Base-by-base conservation (phyloP, 2,329 filamentous ascomycete species). In the Chalaropsis thielavioides region DNA sequence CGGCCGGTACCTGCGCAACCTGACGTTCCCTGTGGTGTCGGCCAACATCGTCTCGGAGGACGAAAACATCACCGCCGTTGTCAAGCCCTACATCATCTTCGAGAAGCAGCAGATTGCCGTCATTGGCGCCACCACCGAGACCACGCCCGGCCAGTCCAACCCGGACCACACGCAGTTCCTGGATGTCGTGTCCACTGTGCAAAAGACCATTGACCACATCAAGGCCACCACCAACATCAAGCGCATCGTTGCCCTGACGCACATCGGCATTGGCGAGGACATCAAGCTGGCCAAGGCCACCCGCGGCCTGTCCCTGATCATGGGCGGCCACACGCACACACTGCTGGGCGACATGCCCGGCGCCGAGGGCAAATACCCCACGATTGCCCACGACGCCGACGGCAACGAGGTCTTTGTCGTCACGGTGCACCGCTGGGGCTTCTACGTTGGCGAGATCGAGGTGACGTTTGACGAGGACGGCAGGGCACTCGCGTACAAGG, bases 341-440 rank as follows among this genome's bases (percentile, higher is more conserved):
- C 80, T 81, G 0, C 77, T 88, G 1, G 84, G 84, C 62, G 76
- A 82, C 70, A 81, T 84, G 75, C 72, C 77, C n/a, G 78, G 76
- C 27, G 80, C 83, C 15, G 76, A 78, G 69, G 84, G 84, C 41
- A 76, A 80, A 8, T 87, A 87, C 70, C 85, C 85, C 1, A 87
- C 84, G 15, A 82, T 87, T 62, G 78, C 79, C 63, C 73, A 80
- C 35, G 85, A 87, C 71, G 73, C 77, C 68, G 80, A 83, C 61
- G 84, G 83, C 56, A 81, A 87, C 41, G 85, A 87, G 69, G 84
- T 87, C 61, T 87, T 87, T 70, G 79, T 87, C 69, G 84, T 88
- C 19, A 86, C 83, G 7, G 81, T 84, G 1, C 87, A 84, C 71
- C 80, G 83, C 68, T 87, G 85, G 85, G 84, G 84, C 62, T 83